Evolutionary conservation across 257 asterid genomes (phyloP).

Genomic region (Scutellaria minor): DNA sequence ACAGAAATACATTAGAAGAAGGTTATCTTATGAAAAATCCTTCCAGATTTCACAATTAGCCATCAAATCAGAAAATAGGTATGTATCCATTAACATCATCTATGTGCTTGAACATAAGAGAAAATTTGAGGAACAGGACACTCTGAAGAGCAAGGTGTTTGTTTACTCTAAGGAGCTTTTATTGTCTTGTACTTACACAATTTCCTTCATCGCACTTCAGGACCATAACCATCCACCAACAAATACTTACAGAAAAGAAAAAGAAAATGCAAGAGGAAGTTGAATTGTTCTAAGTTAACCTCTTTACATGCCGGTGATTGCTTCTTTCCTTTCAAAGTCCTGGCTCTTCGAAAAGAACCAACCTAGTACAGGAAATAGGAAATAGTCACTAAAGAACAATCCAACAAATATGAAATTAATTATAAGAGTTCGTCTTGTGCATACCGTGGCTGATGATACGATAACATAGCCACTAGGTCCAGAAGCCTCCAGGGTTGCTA

Average conservation of each 20-base stretch:
- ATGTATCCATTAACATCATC: not conserved
- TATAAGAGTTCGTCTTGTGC: constrained; percentile 31
- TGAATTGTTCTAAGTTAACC: constrained; percentile 34
- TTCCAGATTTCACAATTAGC: not conserved
- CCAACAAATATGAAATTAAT: not conserved
- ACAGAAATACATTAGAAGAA: not conserved
- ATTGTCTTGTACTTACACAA: not conserved
- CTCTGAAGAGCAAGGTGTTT: not conserved
- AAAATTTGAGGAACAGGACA: not conserved
- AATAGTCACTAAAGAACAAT: constrained; percentile 13
- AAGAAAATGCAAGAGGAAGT: not conserved
- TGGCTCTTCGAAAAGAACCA: constrained; percentile 66
- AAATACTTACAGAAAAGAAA: not conserved
- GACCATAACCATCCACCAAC: constrained; percentile 12
- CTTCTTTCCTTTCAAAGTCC: constrained; percentile 61
- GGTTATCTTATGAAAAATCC: not conserved
- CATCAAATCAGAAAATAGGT: not conserved
- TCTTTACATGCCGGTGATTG: constrained; percentile 62
- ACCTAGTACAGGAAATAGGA: constrained; percentile 47
- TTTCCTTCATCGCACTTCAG: not conserved
- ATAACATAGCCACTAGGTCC: constrained; percentile 58
- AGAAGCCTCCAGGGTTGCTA: constrained; percentile 63
- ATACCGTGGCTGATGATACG: constrained; percentile 59
- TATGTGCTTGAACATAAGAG: constrained; percentile 5
- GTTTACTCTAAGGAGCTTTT: not conserved